Base-by-base conservation (phyloP, 2,329 filamentous ascomycete species). In the Mycocentrospora acerina region DNA sequence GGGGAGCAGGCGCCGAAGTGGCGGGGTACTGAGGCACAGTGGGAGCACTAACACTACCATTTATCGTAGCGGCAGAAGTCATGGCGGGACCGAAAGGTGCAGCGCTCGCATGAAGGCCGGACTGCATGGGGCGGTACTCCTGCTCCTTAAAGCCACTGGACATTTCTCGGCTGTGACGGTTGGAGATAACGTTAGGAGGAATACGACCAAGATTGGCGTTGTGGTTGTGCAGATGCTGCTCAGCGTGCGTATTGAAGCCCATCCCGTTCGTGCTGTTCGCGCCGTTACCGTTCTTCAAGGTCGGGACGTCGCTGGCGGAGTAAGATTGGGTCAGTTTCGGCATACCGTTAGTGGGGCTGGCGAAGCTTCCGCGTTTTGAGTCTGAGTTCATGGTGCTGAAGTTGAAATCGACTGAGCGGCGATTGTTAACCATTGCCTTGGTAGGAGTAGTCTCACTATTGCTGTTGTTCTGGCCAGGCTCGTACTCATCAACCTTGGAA, bases 221-320 rank as follows among this genome's bases (percentile, higher is more conserved):
- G 70, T 91, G 88, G 53, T 90, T 78, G 48, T 82, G 79, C 33
- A 79, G 71, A 53, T 76, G 73, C 48, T 79, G 75, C 57, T 83
- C 77, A 35, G 76, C 73, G 46, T 81, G 77, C 4, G 74, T 86
- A 35, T 62, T 66, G 45, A 66, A 61, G 16, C 58, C 50, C 5
- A 41, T 35, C 19, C 55, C 48, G 35, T 60, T 62, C 24, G 46
- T 35, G 24, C 60, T 55, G 32, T 77, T 71, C 33, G 74, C 67
- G 32, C 71, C 75, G 37, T 79, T 77, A 37, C 79, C 74, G 51
- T 77, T 85, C 78, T 93, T 95, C 59, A 90, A 75, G 7, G 90
- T 94, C 4, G 90, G 87, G 14, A 96, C 77, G 59, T 97, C 90
- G 66, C 86, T 93, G 37, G 88, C 83, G 8, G 93, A 96, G 71